Percentiles rank a stretch among this genome's conserved stretches.
Conservation (phyloP, 2,329 filamentous ascomycete genomes). For the Helminthosporium solani region DNA sequence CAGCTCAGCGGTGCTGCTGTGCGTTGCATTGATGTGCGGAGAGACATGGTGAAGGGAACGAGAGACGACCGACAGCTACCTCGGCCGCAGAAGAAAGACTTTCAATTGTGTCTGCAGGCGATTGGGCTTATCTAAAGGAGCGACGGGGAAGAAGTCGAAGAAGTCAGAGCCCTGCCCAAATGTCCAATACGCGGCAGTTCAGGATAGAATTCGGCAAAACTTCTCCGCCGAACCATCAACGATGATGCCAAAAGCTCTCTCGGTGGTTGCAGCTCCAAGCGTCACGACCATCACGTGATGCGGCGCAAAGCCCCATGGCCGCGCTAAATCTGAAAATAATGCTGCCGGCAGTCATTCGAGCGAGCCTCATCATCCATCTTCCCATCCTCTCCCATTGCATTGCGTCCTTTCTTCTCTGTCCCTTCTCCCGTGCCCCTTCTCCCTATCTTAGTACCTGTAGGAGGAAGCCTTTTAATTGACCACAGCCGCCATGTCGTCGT, state of each 20-base stretch:
- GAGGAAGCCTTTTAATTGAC: constrained; percentile 41
- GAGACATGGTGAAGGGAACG: constrained; percentile 44
- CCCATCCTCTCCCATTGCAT: constrained; percentile 11
- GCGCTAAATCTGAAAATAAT: constrained; percentile 30
- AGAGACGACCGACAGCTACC: constrained; percentile 30
- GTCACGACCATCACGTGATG: constrained; percentile 8
- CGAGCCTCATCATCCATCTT: constrained; percentile 15
- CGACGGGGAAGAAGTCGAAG: constrained; percentile 1
- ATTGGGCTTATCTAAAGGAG: constrained; percentile 9
- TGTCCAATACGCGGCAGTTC: no score
- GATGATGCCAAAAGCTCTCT: constrained; percentile 4
- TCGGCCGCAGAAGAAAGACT: constrained; percentile 35
- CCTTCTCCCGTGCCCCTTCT: constrained; percentile 27
- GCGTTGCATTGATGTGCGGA: constrained; percentile 44
- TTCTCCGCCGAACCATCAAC: constrained; percentile 16
- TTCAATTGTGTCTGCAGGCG: constrained; percentile 9
- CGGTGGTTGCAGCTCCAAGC: constrained; percentile 11
- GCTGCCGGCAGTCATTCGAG: not conserved
- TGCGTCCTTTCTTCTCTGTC: constrained; percentile 23
- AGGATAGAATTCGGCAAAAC: constrained; percentile 10
- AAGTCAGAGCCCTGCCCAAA: not conserved
- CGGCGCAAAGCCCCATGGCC: not conserved
- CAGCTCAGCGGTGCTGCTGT: constrained; percentile 44
- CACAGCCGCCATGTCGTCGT: constrained; percentile 68
- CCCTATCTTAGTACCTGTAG: constrained; percentile 21